Evolutionary conservation across 306 rosid species (phyloP).

Genomic region (Rosa lucieae): DNA sequence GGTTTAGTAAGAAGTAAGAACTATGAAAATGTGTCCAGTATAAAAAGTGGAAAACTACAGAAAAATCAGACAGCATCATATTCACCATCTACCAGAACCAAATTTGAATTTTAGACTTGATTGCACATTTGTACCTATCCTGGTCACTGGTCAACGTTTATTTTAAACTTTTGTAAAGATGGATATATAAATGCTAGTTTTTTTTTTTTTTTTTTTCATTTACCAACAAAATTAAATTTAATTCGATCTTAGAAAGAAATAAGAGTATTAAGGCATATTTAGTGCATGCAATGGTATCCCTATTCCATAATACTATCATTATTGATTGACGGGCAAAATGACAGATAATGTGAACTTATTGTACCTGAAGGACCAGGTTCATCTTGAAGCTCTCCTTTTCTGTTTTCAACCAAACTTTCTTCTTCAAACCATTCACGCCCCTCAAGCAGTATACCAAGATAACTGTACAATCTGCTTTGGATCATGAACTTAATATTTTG

Average conservation of each 20-base stretch:
- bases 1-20: neutral
- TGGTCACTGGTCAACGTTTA: neutral
- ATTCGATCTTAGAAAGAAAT: neutral
- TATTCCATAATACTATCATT: neutral
- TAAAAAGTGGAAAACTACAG: neutral
- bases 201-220: too few relatives aligned
- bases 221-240: neutral
- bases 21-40: neutral
- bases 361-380: constrained; percentile 60
- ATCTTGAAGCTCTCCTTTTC: constrained; percentile 30
- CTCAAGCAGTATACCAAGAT: constrained; percentile 56
- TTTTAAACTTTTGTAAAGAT: neutral
- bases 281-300: neutral
- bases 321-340: neutral
- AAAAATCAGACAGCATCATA: neutral
- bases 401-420: constrained; percentile 40
- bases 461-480: constrained; percentile 55
- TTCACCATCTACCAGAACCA: neutral
- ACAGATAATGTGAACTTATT: neutral
- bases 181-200: neutral
- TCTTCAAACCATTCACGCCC: constrained; percentile 71
- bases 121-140: neutral
- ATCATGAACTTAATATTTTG: constrained; percentile 59
- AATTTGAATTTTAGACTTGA: neutral
- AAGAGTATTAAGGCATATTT: neutral